phyloP scores from a whole-genome alignment of 208 protist species.

The Wallacemonas collosoma region DNA sequence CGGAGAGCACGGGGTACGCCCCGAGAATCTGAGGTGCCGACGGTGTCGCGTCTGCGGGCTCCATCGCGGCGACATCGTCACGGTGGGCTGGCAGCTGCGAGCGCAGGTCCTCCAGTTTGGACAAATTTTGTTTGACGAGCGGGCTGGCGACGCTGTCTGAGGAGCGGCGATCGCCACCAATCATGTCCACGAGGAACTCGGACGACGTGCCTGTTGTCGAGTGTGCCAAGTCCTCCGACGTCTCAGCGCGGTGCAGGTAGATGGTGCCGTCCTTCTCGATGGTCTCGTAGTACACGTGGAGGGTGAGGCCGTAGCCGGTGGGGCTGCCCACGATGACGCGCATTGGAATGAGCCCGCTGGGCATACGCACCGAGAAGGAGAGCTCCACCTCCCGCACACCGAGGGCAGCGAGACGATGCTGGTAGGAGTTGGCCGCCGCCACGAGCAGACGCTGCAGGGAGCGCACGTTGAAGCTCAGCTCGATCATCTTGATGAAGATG shows the following conservation, averaged over 20 bases:
- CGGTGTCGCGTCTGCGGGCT: slow-evolving; percentile 13
- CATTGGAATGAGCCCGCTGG: slow-evolving; percentile 70
- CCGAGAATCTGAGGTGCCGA: slow-evolving; percentile 26
- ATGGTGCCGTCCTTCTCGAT: slow-evolving; percentile 47
- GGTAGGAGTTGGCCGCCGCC: slow-evolving; percentile 58
- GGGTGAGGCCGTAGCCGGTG: slow-evolving; percentile 67
- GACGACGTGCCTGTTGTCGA: slow-evolving; percentile 24
- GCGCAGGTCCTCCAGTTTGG: slow-evolving; percentile 38
- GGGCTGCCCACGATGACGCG: slow-evolving; percentile 85
- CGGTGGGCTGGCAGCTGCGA: slow-evolving; percentile 35
- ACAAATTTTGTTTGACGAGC: slow-evolving; percentile 23
- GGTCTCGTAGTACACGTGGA: slow-evolving; percentile 88
- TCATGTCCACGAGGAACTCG: slow-evolving; percentile 45
- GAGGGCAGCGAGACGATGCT: slow-evolving; percentile 60
- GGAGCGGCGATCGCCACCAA: slow-evolving; percentile 9
- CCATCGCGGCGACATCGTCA: slow-evolving; percentile 16
- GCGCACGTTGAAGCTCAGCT: slow-evolving; percentile 75
- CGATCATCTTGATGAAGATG: slow-evolving; percentile 86
- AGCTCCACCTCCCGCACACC: slow-evolving; percentile 85
- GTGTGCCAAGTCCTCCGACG: slow-evolving; percentile 62
- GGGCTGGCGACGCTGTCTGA: slow-evolving; percentile 14
- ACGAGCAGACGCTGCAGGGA: slow-evolving; percentile 47
- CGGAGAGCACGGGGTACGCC: slow-evolving; percentile 77
- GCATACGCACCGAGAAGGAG: slow-evolving; percentile 61
- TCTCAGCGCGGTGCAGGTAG: slow-evolving; percentile 69